A percentile compares a stretch with the other conserved stretches of the same genome.
phyloP scores from a whole-genome alignment of 345 rosid species.

The Pelargonium nanum region DNA sequence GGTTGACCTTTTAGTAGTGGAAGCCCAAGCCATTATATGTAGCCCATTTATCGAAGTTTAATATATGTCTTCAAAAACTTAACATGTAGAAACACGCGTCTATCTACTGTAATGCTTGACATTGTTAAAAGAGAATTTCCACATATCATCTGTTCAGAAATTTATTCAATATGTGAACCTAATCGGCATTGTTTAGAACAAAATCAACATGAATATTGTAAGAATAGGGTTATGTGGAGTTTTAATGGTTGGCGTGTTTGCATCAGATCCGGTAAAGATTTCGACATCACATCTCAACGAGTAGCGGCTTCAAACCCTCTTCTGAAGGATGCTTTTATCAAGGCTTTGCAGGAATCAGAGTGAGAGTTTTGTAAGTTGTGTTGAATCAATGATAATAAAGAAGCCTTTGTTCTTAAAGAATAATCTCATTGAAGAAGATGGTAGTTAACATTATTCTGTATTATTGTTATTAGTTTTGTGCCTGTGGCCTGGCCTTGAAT shows the following conservation, averaged over 20 bases:
- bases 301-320: constrained; percentile 78
- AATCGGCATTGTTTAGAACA: too few species aligned
- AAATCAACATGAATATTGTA: background rate
- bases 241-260: constrained; percentile 12
- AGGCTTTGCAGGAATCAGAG: constrained; percentile 42
- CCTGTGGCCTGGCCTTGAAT: too few species aligned
- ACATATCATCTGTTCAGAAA: too few species aligned
- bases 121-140: too few species aligned
- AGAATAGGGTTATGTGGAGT: constrained; percentile 1
- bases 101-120: too few species aligned
- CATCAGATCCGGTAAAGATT: constrained; percentile 73
- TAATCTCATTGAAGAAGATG: background rate
- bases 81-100: too few species aligned
- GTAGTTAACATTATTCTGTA: background rate
- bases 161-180: too few species aligned
- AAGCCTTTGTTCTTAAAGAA: background rate
- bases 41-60: too few species aligned
- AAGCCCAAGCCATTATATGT: too few species aligned
- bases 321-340: constrained; percentile 61
- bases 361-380: constrained; percentile 13
- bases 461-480: background rate
- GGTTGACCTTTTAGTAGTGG: too few species aligned
- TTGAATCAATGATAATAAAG: background rate
- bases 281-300: constrained; percentile 69
- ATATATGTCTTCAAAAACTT: too few species aligned